phyloP scores from a whole-genome alignment of 495 filamentous ascomycete genomes.

The Podospora conica region DNA sequence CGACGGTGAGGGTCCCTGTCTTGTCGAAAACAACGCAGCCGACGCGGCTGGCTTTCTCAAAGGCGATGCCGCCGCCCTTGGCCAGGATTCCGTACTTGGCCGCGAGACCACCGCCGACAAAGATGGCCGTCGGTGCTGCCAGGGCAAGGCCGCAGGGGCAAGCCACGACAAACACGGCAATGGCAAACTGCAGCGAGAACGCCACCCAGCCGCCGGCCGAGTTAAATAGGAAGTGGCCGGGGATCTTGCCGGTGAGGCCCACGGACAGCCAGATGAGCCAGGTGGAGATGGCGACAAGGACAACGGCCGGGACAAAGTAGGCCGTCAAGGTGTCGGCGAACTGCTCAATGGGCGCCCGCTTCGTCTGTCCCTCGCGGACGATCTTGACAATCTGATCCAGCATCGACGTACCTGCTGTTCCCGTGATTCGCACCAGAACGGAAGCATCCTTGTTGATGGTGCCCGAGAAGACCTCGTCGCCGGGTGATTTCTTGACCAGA shows the following conservation, averaged over 20 bases:
- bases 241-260: constrained; percentile 61
- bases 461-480: constrained; percentile 74
- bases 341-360: constrained; percentile 78
- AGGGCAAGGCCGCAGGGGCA: constrained; percentile 92
- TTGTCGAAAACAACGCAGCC: constrained; percentile 94
- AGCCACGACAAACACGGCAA: constrained; percentile 90
- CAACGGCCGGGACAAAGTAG: constrained; percentile 86
- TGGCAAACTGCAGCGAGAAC: constrained; percentile 87
- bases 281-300: constrained; percentile 70
- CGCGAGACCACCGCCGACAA: constrained; percentile 83
- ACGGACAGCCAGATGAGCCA: constrained; percentile 80
- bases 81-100: constrained; percentile 85
- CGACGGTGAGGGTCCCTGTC: constrained; percentile 85
- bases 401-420: constrained; percentile 73
- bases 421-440: constrained; percentile 62
- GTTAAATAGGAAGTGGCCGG: constrained; percentile 58
- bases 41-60: constrained; percentile 83
- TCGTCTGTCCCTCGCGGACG: constrained; percentile 85
- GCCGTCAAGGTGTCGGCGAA: constrained; percentile 77
- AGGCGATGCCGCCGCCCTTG: constrained; percentile 93
- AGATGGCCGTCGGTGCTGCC: constrained; percentile 87
- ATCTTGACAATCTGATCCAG: constrained; percentile 86
- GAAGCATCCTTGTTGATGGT: constrained; percentile 77
- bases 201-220: constrained; percentile 73
- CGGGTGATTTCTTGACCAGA: constrained; percentile 61